A percentile compares a stretch with the other conserved stretches of the same genome.
These are phyloP conservation scores for Phytophthora meadii DNA, from an alignment of 352 stramenopile genomes.

Conservation along the genomic window DNA sequence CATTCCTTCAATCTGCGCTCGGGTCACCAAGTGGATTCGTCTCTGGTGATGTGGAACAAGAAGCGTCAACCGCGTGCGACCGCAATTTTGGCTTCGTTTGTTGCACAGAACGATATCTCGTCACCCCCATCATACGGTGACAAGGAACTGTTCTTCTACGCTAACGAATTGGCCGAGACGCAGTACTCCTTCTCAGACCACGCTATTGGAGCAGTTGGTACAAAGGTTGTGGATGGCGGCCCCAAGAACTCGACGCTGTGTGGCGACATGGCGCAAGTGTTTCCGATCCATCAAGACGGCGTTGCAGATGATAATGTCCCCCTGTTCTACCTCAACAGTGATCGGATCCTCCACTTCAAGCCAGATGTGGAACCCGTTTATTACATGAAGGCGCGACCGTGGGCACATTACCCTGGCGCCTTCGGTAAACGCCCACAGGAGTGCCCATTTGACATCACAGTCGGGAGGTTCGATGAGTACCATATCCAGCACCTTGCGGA, in stretches of 20 bases:
- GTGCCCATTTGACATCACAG: conserved; percentile 54
- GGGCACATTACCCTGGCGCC: conserved; percentile 44
- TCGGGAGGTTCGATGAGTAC: conserved; percentile 31
- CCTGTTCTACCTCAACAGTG: conserved; percentile 63
- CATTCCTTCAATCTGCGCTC: conserved; percentile 47
- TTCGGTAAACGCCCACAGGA: conserved; percentile 43
- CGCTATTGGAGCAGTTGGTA: conserved; percentile 53
- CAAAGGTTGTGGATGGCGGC: conserved; percentile 28
- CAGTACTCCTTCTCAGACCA: conserved; percentile 49
- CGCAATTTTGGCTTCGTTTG: conserved; percentile 48
- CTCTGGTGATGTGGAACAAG: conserved; percentile 57
- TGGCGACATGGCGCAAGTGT: conserved; percentile 59
- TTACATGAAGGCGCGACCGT: conserved; percentile 49
- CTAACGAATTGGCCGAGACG: conserved; percentile 51
- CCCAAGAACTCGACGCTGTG: conserved; percentile 49
- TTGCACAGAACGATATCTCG: conserved; percentile 32
- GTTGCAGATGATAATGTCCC: conserved; percentile 32
- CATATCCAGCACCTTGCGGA: conserved; percentile 41
- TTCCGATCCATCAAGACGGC: conserved; percentile 38
- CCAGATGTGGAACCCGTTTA: conserved; percentile 45
- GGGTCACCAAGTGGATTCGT: conserved; percentile 58
- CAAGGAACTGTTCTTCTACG: conserved; percentile 57
- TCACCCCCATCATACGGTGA: conserved; percentile 53
- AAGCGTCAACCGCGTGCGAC: conserved; percentile 47
- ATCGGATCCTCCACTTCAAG: conserved; percentile 49